A percentile compares a stretch with the other conserved stretches of the same genome.
phyloP scores from a whole-genome alignment of 495 filamentous ascomycete genomes.

The Tuber umbilicatum region DNA sequence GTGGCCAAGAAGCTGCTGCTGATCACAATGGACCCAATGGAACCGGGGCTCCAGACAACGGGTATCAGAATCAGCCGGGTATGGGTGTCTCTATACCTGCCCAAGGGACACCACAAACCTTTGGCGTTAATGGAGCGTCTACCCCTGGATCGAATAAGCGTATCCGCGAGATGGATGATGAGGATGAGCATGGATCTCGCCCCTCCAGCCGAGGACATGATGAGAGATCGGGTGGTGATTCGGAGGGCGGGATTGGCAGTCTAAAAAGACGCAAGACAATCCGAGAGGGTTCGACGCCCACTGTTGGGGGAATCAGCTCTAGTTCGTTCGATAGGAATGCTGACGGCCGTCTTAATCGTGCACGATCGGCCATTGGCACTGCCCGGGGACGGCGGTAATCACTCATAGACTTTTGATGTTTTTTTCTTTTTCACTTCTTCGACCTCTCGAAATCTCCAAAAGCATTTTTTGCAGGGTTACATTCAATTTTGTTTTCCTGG shows the following conservation, averaged over 20 bases:
- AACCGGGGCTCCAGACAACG: slow-evolving; percentile 47
- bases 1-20: slow-evolving; percentile 48
- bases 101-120: slow-evolving; percentile 48
- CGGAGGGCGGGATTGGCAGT: slow-evolving; percentile 52
- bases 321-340: slow-evolving; percentile 33
- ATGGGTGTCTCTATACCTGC: slow-evolving; percentile 54
- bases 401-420: slow-evolving; percentile 30
- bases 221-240: slow-evolving; percentile 36
- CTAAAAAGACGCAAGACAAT: slow-evolving; percentile 81
- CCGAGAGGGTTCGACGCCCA: slow-evolving; percentile 51
- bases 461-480: slow-evolving; percentile 36
- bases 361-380: slow-evolving; percentile 35
- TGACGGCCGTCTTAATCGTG: slow-evolving; percentile 39
- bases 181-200: slow-evolving; percentile 62
- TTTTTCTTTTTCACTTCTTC: slow-evolving; percentile 22
- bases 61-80: slow-evolving; percentile 59
- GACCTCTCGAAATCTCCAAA: slow-evolving; percentile 36
- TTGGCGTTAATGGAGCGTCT: slow-evolving; percentile 39
- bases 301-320: slow-evolving; percentile 31
- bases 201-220: slow-evolving; percentile 55
- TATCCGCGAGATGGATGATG: slow-evolving; percentile 69
- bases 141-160: slow-evolving; percentile 60
- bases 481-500: slow-evolving; percentile 40
- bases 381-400: slow-evolving; percentile 32
- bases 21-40: slow-evolving; percentile 36